A percentile compares a stretch with the other conserved stretches of the same genome.
Conservation (phyloP, 495 filamentous ascomycete genomes). For the Pseudevernia furfuracea region DNA sequence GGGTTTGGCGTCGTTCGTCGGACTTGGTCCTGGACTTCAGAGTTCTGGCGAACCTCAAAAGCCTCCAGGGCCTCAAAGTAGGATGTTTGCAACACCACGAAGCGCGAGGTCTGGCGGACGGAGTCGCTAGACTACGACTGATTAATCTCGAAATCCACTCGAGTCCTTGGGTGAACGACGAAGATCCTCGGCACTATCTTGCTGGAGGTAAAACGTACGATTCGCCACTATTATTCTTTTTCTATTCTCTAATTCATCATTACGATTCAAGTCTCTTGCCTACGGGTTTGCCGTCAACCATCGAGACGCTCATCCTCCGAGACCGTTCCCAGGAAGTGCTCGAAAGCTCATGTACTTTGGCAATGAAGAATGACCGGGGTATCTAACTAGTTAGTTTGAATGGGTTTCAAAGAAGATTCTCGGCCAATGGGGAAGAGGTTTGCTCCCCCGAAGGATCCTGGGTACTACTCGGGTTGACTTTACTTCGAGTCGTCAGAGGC, state of each 20-base stretch:
- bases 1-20: background rate
- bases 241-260: background rate
- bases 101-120: background rate
- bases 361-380: too few relatives aligned
- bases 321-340: background rate
- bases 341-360: too few relatives aligned
- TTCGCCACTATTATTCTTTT: background rate
- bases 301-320: slow-evolving; percentile 1
- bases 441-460: too few relatives aligned
- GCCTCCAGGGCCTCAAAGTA: background rate
- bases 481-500: too few relatives aligned
- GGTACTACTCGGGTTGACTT: too few relatives aligned
- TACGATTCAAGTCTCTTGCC: background rate
- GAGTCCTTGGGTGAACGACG: background rate
- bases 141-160: background rate
- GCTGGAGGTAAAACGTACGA: background rate
- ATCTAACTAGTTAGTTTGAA: too few relatives aligned
- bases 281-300: background rate
- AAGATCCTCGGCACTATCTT: background rate
- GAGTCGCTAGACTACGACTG: background rate
- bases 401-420: too few relatives aligned
- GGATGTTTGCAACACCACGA: background rate
- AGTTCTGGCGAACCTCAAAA: background rate
- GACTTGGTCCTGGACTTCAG: background rate
- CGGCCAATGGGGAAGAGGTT: too few relatives aligned